phyloP scores from a whole-genome alignment of 1,284 basidiomycete genomes.

The Clitocybe nebularis region DNA sequence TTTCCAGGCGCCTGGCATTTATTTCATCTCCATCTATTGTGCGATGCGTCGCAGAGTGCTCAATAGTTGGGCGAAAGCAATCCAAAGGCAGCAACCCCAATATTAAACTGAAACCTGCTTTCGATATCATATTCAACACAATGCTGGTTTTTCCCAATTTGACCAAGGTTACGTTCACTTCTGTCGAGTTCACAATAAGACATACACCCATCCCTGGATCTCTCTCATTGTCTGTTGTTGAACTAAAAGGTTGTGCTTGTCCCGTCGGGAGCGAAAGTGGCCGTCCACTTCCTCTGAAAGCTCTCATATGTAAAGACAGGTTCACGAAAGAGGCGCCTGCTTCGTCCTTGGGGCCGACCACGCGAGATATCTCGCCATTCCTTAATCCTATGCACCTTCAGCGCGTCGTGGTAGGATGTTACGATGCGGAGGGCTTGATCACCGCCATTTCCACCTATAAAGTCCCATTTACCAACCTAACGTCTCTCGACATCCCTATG shows the following conservation, averaged over 20 bases:
- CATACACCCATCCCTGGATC: not conserved
- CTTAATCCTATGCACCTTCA: slow-evolving; percentile 1
- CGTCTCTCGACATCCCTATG: slow-evolving; percentile 2
- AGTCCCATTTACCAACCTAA: not conserved
- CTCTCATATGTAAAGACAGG: slow-evolving; percentile 1
- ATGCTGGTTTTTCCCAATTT: slow-evolving; percentile 1
- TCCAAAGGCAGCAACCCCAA: not conserved
- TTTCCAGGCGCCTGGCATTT: not conserved
- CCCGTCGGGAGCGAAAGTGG: not conserved
- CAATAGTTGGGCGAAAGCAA: not conserved
- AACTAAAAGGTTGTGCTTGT: not conserved
- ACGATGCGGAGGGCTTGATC: not conserved
- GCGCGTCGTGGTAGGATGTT: not conserved
- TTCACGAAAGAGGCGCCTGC: not conserved
- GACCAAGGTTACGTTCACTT: not conserved
- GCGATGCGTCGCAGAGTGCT: not conserved
- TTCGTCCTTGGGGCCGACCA: not conserved
- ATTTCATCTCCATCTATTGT: slow-evolving; percentile 1
- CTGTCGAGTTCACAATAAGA: not conserved
- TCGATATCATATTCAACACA: slow-evolving; percentile 1
- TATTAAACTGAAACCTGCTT: not conserved
- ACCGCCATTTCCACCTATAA: not conserved
- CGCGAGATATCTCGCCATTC: not conserved
- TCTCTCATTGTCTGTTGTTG: not conserved
- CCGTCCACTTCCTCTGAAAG: not conserved